Evolutionary conservation across 345 rosid species (phyloP), one percentile per base, ranked within the genome.

Genomic region (Linum lewisii): DNA sequence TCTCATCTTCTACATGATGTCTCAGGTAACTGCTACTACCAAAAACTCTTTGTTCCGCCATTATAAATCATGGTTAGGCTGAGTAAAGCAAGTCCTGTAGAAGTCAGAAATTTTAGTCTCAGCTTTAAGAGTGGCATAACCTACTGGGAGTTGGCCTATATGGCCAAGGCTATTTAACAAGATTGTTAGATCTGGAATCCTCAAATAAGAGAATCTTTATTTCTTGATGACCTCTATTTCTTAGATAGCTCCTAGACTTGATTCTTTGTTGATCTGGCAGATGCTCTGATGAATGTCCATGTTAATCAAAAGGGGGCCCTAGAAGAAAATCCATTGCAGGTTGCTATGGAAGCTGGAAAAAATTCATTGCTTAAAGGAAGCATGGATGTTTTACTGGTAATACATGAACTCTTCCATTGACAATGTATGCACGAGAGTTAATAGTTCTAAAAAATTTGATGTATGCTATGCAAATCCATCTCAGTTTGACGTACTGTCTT

Each of bases 341-440:
- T 66, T 73, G 80, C 83, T 60, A 64, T 90, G 69, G 95, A 85
- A 71, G 79, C 79, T 54, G 81, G 96, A 77, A 85, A 80, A 84
- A 80, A 70, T 34, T 75, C 82, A 21, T 78, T 90, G 65, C 86
- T 94, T 69, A 86, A 90, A 71, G 99, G 99, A 82, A 84, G 87
- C 75, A 69, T 81, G 75, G 83, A 79, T 79, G 72, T 81, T 68
- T 79, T 94, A 59, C 66, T 82, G 97, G 99, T 79, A 85, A 78
- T 54, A 55, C 22, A 63, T 37, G 42, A 65, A 37, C 45, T 52
- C 23, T 25, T 10, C 45, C 7, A 36, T 55, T 65, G 20, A 18
- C 54, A 58, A 34, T 67, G 51, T 29, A 47, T 55, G 32, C 16
- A 50, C 58, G 63, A 70, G 20, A 10, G 14, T 26, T 26, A 29